A percentile compares a stretch with the other conserved stretches of the same genome.
These are phyloP conservation scores for Lignosus rhinocerotis DNA, from an alignment of 1,284 basidiomycete species.

Conservation along the genomic window DNA sequence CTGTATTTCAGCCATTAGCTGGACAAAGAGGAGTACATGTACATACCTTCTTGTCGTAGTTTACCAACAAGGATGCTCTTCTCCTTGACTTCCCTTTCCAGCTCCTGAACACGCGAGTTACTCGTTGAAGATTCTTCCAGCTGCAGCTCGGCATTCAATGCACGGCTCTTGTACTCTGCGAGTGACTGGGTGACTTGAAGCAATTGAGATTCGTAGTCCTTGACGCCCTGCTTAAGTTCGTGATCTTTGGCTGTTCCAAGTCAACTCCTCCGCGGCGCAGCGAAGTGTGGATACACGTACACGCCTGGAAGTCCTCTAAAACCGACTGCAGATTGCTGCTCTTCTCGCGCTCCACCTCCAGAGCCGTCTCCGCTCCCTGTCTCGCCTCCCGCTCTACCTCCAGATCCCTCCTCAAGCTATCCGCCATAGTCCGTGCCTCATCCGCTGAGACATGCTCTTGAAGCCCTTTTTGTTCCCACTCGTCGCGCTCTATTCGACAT, in stretches of 20 bases:
- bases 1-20: conserved; percentile 10
- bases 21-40: conserved; percentile 20
- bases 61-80: conserved; percentile 92
- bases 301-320: conserved; percentile 90
- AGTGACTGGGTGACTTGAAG: conserved; percentile 70
- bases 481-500: conserved; percentile 82
- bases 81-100: conserved; percentile 93
- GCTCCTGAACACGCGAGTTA: conserved; percentile 61
- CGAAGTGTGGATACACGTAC: conserved; percentile 45
- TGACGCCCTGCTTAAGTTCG: conserved; percentile 76
- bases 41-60: conserved; percentile 87
- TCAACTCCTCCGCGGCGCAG: conserved; percentile 16
- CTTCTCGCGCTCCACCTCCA: conserved; percentile 75
- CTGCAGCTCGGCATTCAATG: conserved; percentile 81
- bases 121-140: conserved; percentile 76
- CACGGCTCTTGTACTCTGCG: conserved; percentile 84
- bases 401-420: conserved; percentile 64
- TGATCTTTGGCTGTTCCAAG: conserved; percentile 64
- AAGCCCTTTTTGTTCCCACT: conserved; percentile 81
- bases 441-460: conserved; percentile 77
- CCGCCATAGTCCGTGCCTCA: conserved; percentile 57
- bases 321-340: conserved; percentile 88
- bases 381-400: conserved; percentile 62
- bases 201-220: conserved; percentile 80
- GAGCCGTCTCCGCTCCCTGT: conserved; percentile 53